Evolutionary conservation across 192 early-diverging fungal species (phyloP).

Genomic region (Pecoramyces ruminantium): DNA sequence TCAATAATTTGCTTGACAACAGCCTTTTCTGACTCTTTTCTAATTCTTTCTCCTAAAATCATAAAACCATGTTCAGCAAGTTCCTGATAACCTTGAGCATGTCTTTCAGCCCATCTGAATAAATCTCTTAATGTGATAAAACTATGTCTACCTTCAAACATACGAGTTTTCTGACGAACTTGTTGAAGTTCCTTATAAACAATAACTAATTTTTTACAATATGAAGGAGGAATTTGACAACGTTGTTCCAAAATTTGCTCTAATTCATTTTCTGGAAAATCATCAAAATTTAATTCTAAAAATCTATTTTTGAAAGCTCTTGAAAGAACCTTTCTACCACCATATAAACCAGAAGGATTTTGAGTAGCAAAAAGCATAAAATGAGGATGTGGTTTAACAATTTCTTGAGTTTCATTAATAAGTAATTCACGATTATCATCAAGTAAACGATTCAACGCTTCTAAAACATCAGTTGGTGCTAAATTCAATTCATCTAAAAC

Average conservation of each 20-base stretch:
- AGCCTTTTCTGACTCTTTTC: slow-evolving; percentile 60
- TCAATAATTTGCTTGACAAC: slow-evolving; percentile 73
- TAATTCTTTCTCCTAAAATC: slow-evolving; percentile 78
- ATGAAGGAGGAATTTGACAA: slow-evolving; percentile 73
- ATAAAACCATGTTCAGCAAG: slow-evolving; percentile 92
- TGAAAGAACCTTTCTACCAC: slow-evolving; percentile 87
- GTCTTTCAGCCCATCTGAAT: slow-evolving; percentile 90
- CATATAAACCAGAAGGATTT: slow-evolving; percentile 95
- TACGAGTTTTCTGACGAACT: slow-evolving; percentile 35
- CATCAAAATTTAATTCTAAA: slow-evolving; percentile 89
- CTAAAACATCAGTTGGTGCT: slow-evolving; percentile 94
- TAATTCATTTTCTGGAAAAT: slow-evolving; percentile 85
- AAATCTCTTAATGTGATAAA: slow-evolving; percentile 93
- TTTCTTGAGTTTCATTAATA: slow-evolving; percentile 88
- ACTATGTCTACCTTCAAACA: slow-evolving; percentile 87
- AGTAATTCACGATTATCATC: slow-evolving; percentile 96
- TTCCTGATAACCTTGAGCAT: slow-evolving; percentile 52
- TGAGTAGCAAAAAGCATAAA: slow-evolving; percentile 99
- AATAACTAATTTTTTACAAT: slow-evolving; percentile 65
- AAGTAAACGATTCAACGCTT: slow-evolving; percentile 88
- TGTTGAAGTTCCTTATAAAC: slow-evolving; percentile 71
- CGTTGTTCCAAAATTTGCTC: slow-evolving; percentile 72
- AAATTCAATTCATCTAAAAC: slow-evolving; percentile 97
- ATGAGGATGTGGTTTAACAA: slow-evolving; percentile 78
- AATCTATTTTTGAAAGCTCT: slow-evolving; percentile 96